Base-by-base conservation (phyloP, 192 early-diverging fungal genomes). In the Backusella parvicylindrica region DNA sequence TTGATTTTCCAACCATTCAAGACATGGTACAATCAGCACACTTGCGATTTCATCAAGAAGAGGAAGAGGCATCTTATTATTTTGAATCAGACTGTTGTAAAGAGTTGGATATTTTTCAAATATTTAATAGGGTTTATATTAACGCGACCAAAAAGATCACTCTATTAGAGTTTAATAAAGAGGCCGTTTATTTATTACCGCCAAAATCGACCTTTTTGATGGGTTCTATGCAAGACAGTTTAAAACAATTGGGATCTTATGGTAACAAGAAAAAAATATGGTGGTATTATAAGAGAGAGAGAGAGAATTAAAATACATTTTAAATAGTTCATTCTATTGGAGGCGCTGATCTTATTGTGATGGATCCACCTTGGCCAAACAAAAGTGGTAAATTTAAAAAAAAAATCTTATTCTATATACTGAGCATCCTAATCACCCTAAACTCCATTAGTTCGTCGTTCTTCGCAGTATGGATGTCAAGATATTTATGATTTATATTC, bases 281-380 rank as follows among this genome's bases (percentile, higher is more conserved):
- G 8, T 21, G 18, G 12, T 53, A 18, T 8, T 21, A 21, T 3
- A 12, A 26, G 21, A 6, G 32, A 68, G 28, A n/a, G n/a, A n/a
- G n/a, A n/a, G n/a, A n/a, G n/a, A n/a, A n/a, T n/a, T n/a, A n/a
- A n/a, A n/a, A n/a, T n/a, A n/a, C n/a, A n/a, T n/a, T n/a, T n/a
- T n/a, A n/a, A n/a, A 23, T 64, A 85, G 84, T 76, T 2, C 23
- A 70, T 11, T 60, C 71, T 36, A 72, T 60, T 32, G 73, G 75
- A 43, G 82, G 79, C 12, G 85, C 79, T 64, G 77, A 85, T 40
- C 77, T 90, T 8, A 81, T 91, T 40, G 79, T 91, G 2, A 84
- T 86, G 81, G 89, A 91, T 53, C 89, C 89, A 31, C 88, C 92
- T 15, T 94, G 92, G 92, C 85, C 85, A 18, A 94, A 94, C 72